Evolutionary conservation across 2,329 filamentous ascomycete genomes (phyloP).

Genomic region (Colletotrichum falcatum): DNA sequence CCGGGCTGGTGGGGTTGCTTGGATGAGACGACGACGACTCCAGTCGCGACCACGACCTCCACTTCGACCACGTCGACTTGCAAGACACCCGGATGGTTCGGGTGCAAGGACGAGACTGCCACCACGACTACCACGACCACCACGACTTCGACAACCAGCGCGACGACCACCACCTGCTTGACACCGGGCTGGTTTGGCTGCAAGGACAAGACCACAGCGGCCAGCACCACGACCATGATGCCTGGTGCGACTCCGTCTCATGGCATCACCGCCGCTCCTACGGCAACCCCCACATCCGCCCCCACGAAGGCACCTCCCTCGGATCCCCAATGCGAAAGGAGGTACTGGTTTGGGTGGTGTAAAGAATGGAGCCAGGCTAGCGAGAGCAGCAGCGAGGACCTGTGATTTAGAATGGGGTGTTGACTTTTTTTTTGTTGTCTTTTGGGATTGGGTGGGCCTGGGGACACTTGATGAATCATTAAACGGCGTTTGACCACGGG

Average conservation of each 20-base stretch:
- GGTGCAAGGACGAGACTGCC: conserved; percentile 68
- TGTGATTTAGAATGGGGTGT: conserved; percentile 14
- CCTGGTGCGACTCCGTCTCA: conserved; percentile 43
- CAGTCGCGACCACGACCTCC: conserved; percentile 57
- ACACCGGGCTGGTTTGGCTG: conserved; percentile 69
- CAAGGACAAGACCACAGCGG: conserved; percentile 53
- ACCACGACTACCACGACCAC: conserved; percentile 48
- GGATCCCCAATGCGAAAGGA: conserved; percentile 50
- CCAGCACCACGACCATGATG: conserved; percentile 23
- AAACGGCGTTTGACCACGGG: conserved; percentile 10
- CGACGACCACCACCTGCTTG: conserved; percentile 54
- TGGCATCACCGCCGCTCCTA: conserved; percentile 49
- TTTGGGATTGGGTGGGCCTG: neutral
- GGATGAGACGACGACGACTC: conserved; percentile 70
- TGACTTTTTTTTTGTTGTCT: neutral
- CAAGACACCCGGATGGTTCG: conserved; percentile 74
- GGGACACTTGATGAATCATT: conserved; percentile 3
- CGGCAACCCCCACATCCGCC: conserved; percentile 46
- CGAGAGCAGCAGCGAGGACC: conserved; percentile 32
- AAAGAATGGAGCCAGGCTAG: conserved; percentile 49
- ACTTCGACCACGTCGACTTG: conserved; percentile 67
- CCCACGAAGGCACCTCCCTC: conserved; percentile 44
- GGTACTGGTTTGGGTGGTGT: conserved; percentile 58
- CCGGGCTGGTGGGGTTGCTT: conserved; percentile 92
- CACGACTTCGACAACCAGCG: conserved; percentile 46